Evolutionary conservation across 208 protist genomes (phyloP).

Genomic region (Leishmania major): DNA sequence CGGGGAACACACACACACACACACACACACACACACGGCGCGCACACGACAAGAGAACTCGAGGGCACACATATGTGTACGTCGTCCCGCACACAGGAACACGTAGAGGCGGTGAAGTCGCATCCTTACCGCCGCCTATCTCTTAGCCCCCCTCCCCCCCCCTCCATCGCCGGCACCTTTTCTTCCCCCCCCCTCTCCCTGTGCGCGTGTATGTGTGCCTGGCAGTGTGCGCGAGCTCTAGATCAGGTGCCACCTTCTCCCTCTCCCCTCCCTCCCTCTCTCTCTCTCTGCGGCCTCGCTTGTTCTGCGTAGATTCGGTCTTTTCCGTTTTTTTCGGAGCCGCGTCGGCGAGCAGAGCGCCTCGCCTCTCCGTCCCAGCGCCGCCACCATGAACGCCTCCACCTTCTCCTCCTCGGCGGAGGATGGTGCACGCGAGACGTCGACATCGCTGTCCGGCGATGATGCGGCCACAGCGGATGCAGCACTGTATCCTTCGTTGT

Average conservation of each 20-base stretch:
- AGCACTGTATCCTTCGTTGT: not conserved
- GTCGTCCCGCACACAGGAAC: too few relatives aligned
- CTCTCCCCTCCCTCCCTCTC: not conserved
- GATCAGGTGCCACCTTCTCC: not conserved
- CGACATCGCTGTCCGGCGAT: not conserved
- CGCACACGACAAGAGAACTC: too few relatives aligned
- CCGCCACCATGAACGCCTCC: not conserved
- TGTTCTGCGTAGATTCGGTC: not conserved
- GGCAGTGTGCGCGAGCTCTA: not conserved
- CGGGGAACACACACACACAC: too few relatives aligned
- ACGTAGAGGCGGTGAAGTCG: too few relatives aligned
- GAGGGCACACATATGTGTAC: too few relatives aligned
- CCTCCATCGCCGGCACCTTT: too few relatives aligned
- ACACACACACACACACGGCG: too few relatives aligned
- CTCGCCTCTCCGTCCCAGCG: too few relatives aligned
- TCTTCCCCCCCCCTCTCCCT: not conserved
- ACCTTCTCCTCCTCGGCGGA: not conserved
- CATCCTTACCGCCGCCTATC: too few relatives aligned
- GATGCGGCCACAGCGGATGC: not conserved
- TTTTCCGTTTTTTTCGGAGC: not conserved
- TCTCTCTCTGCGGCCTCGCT: not conserved
- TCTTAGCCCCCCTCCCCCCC: too few relatives aligned
- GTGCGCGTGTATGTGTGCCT: not conserved
- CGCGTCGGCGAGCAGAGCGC: too few relatives aligned
- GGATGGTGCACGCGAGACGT: not conserved